Evolutionary conservation across 495 filamentous ascomycete species (phyloP).

Genomic region (Cercophora samala): DNA sequence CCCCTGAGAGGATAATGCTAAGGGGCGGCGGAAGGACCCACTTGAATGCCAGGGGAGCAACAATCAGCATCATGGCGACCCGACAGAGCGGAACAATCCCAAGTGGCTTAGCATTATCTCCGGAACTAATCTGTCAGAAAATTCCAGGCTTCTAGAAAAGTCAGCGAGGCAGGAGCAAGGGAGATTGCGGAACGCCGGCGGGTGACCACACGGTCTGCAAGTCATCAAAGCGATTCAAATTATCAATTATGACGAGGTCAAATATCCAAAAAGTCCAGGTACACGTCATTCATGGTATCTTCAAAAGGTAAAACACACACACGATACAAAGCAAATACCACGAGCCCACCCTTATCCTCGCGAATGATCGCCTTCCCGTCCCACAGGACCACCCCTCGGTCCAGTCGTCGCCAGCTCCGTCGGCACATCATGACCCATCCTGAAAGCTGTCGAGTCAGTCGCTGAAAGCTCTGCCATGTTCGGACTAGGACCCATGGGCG

Average conservation of each 20-base stretch:
- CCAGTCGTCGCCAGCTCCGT: neutral
- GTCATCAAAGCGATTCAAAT: neutral
- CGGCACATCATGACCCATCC: neutral
- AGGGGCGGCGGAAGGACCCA: neutral
- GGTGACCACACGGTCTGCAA: no score
- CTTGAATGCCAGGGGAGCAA: neutral
- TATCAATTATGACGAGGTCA: neutral
- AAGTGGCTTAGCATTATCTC: neutral
- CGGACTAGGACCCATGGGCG: neutral
- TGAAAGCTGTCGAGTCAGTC: neutral
- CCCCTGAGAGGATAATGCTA: conserved; percentile 4
- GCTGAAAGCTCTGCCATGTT: neutral
- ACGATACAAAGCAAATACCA: neutral
- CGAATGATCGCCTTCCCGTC: neutral
- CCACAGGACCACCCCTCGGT: neutral
- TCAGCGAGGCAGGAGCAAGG: neutral
- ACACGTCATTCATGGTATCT: neutral
- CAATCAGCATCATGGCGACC: neutral
- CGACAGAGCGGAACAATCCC: conserved; percentile 3
- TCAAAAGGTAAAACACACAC: neutral
- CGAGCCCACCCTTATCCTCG: neutral
- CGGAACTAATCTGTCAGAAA: neutral
- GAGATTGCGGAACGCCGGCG: neutral
- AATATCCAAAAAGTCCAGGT: neutral
- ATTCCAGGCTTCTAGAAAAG: neutral